Evolutionary conservation across 345 rosid genomes (phyloP), one percentile per base, ranked within the genome.

Genomic region (Gossypium longicalyx): DNA sequence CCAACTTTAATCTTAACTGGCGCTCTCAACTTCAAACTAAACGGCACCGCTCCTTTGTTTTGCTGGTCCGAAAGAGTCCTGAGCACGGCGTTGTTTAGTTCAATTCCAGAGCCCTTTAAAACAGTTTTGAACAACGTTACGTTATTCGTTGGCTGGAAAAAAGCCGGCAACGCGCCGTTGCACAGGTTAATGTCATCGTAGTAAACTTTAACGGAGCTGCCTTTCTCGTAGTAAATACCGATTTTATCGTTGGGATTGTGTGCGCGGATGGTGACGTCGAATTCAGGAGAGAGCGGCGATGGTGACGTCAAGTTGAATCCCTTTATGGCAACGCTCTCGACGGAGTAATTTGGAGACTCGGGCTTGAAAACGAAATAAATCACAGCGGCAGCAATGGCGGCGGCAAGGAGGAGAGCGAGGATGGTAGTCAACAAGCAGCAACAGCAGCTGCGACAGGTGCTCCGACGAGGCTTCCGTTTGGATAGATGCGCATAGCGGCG

Each of bases 1-100:
- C 98, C 99, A 13, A 93, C 71, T 74, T 87, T 87, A 7, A 95
- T 73, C 77, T 79, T 91, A 2, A 90, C 91, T 8, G 96, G 92
- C 2, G 83, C 92, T 78, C 73, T 89, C 65, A 93, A 10, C 23
- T 19, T 82, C 82, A 95, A 3, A 10, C 27, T 72, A 68, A 95
- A 80, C 85, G 94, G 90, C 86, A 91, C 77, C 78, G 73, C 68
- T 64, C 85, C 87, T 19, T 78, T 80, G 7, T 9, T 87, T 65
- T 69, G 51, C 2, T 38, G 80, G 0, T 63, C 48, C 1, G 78
- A 59, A 76, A 95, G 74, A 49, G 67, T 82, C 71, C 53, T 65
- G 0, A 67, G 72, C 45, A 67, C 80, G 0, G 72, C 74, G 4
- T 80, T 74, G 2, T 86, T 82, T 20, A 93, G 56, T 82, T 85